These are phyloP conservation scores for Phanerochaete sordida DNA, from an alignment of 768 basidiomycete species.

Conservation along the genomic window DNA sequence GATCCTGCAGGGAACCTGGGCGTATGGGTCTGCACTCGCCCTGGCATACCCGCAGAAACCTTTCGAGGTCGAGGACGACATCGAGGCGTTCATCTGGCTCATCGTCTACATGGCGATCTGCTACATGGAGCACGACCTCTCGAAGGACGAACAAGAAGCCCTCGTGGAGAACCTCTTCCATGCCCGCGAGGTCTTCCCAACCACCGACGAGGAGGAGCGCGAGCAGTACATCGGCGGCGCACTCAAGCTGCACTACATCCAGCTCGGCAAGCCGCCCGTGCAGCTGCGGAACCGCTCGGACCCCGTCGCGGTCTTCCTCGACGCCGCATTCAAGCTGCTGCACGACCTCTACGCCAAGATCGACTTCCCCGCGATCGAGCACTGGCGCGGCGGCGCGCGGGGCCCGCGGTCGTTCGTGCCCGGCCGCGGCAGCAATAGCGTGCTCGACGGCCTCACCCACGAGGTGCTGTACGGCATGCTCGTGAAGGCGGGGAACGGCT, in stretches of 20 bases:
- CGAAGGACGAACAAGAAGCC: background rate
- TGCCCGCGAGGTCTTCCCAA: background rate
- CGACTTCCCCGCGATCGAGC: background rate
- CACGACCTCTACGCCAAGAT: background rate
- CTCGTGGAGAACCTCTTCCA: background rate
- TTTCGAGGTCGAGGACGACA: conserved; percentile 12
- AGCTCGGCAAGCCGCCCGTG: background rate
- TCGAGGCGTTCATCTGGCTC: conserved; percentile 18
- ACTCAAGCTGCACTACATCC: background rate
- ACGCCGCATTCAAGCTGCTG: background rate
- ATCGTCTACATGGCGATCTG: background rate
- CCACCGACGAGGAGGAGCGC: background rate
- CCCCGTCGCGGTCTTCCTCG: background rate
- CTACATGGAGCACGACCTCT: background rate
- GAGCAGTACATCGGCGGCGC: background rate
- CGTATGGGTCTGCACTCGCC: conserved; percentile 12
- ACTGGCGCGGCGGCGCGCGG: background rate
- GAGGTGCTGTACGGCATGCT: background rate
- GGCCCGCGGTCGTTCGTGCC: background rate
- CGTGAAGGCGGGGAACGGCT: too few relatives aligned
- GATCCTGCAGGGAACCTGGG: conserved; percentile 18
- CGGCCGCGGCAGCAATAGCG: background rate
- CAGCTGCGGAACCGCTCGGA: background rate
- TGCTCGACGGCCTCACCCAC: background rate
- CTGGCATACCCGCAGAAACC: conserved; percentile 6